Evolutionary conservation across 202 grass and related monocot genomes (phyloP), one percentile per base, ranked within the genome.

Genomic region (Alloteropsis angusta): DNA sequence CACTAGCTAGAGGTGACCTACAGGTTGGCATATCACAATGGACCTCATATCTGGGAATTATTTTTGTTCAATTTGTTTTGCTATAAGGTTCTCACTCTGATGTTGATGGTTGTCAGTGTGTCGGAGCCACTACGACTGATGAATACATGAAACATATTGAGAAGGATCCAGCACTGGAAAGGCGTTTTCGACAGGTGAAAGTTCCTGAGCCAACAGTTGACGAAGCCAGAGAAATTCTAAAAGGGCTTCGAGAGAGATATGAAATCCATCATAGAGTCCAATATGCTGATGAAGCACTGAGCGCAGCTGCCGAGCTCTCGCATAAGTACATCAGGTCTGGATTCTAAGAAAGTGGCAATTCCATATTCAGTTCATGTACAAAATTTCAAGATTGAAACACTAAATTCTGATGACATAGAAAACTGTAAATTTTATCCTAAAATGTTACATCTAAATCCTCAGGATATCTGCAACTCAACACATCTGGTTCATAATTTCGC

Each of bases 121-220:
- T 94, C 18, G 92, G 92, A 26, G 92, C 92, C 58, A 91, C 92
- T 30, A 91, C 86, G 5, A 75, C 90, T 10, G 92, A 94, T 17
- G 92, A 91, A 60, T 94, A 94, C 71, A 94, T 77, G 23, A 94
- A 94, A 70, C 84, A 94, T 75, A 87, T 94, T 65, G 88, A 89
- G 81, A 94, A 87, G 53, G 88, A 91, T 18, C 86, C 92, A 9
- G 88, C 92, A 22, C 68, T 94, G 7, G 92, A 94, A 65, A 85
- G 92, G 74, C 86, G 83, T n/a, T 94, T 94, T 55, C 73, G 88
- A 9, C 92, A 87, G 0, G 88, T 94, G 26, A 91, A 76, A 72
- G 83, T 94, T 30, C 92, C 88, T 7, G 92, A 94, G 53, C 91
- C 91, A 61, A 78, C 76, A 2, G 91, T 94, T 11, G 85, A 82